Percentiles rank a stretch among this genome's conserved stretches.
Conservation (phyloP, 106 monocot species). For the Allium fistulosum region DNA sequence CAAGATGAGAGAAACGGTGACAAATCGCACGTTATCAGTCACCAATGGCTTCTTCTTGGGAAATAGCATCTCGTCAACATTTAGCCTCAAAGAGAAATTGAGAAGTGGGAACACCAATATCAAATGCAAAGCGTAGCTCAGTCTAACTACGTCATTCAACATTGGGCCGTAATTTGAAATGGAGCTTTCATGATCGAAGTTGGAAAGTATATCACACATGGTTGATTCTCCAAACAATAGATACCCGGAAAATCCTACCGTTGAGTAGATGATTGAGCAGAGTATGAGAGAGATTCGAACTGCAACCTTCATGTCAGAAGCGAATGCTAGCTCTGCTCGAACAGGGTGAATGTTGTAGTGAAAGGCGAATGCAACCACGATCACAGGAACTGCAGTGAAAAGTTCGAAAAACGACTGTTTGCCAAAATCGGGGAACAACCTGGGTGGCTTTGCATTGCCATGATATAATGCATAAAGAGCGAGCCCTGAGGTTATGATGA, state of each 20-base stretch:
- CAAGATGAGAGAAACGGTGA: conserved; percentile 31
- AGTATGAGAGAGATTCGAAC: conserved; percentile 69
- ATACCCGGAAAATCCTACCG: conserved; percentile 70
- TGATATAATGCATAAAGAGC: conserved; percentile 51
- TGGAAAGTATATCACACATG: conserved; percentile 78
- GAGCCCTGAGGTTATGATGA: conserved; percentile 62
- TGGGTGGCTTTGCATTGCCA: conserved; percentile 42
- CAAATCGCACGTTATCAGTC: conserved; percentile 34
- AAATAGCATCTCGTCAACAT: conserved; percentile 71
- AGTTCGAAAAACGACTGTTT: conserved; percentile 54
- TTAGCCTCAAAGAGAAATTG: conserved; percentile 73
- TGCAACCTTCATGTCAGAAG: conserved; percentile 69
- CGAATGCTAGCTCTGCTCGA: conserved; percentile 42
- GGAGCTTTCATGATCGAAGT: conserved; percentile 46
- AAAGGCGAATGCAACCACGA: conserved; percentile 93
- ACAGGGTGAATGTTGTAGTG: conserved; percentile 98
- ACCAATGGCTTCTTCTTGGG: conserved; percentile 21
- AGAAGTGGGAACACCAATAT: conserved; percentile 80
- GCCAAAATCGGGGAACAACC: conserved; percentile 48
- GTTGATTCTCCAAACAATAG: conserved; percentile 86
- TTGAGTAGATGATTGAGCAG: conserved; percentile 64
- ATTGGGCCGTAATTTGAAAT: conserved; percentile 26
- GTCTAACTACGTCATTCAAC: conserved; percentile 52
- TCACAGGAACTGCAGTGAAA: conserved; percentile 83
- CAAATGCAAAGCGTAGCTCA: conserved; percentile 87